phyloP scores from a whole-genome alignment of 768 basidiomycete genomes.

The Phaeotremella fagi region DNA sequence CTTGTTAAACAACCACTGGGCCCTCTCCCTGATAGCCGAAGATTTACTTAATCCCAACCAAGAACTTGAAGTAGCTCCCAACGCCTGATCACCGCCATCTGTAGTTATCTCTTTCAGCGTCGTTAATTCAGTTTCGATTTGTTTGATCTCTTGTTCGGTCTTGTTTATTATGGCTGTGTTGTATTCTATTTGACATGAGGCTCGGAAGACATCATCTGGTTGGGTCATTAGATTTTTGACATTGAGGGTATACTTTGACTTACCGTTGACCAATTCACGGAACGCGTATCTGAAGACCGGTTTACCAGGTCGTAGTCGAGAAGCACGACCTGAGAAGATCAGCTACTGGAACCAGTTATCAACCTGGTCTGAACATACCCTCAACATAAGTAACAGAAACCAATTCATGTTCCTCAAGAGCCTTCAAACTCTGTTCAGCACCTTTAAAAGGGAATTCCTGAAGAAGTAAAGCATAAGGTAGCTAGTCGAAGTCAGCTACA shows the following conservation, averaged over 20 bases:
- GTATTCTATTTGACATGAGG: slow-evolving; percentile 72
- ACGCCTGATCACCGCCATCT: slow-evolving; percentile 51
- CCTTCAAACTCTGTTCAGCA: slow-evolving; percentile 72
- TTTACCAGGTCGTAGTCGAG: slow-evolving; percentile 79
- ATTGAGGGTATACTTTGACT: slow-evolving; percentile 17
- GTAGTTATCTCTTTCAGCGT: slow-evolving; percentile 63
- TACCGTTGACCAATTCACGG: slow-evolving; percentile 71
- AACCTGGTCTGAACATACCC: slow-evolving; percentile 51
- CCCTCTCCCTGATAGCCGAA: slow-evolving; percentile 58
- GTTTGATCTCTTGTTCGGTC: slow-evolving; percentile 61
- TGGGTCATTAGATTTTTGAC: slow-evolving; percentile 5
- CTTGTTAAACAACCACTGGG: slow-evolving; percentile 66
- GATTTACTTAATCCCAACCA: slow-evolving; percentile 22
- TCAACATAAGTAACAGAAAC: slow-evolving; percentile 73
- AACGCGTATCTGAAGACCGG: slow-evolving; percentile 86
- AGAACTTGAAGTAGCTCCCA: slow-evolving; percentile 46
- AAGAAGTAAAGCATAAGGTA: slow-evolving; percentile 75
- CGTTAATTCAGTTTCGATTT: slow-evolving; percentile 71
- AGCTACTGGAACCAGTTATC: neutral
- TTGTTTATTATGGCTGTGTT: slow-evolving; percentile 55
- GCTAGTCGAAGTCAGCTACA: slow-evolving; percentile 49
- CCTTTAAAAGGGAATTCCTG: slow-evolving; percentile 85
- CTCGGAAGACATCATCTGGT: slow-evolving; percentile 69
- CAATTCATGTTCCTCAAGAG: slow-evolving; percentile 78
- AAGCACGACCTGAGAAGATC: slow-evolving; percentile 63